Base-by-base conservation (phyloP, 2,329 filamentous ascomycete species). In the Trichophyton schoenleinii region DNA sequence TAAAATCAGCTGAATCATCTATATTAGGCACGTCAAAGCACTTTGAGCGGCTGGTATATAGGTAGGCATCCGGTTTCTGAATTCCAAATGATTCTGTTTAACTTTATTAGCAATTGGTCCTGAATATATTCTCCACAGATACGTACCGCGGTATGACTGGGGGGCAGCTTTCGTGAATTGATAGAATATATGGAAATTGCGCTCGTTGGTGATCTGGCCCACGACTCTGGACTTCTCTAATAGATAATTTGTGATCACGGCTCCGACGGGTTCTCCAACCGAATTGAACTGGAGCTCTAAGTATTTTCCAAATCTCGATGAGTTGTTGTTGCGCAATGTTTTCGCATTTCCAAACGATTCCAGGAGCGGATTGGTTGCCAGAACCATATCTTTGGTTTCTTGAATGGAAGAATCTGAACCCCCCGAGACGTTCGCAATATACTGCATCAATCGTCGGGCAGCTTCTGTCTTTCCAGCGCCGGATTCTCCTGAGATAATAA, bases 171-270 rank as follows among this genome's bases (percentile, higher is more conserved):
- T 99, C 55, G 94, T 89, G 74, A 97, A 96, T 74, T 99, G 94
- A 77, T 99, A 99, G 74, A 99, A 99, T 70, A 99, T 97, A 77
- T 99, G 94, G 75, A 99, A 99, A 77, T 96, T 97, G 68, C 94
- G 85, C 81, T 99, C 94, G 73, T 96, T 95, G 62, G 79, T 81
- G 68, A 97, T 97, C 78, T 97, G 94, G 15, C 92, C 91, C 8
- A 96, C 91, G 18, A 99, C 94, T 77, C 94, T 83, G 57, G 89
- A 87, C 80, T 97, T 97, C 74, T 99, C 94, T 60, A 99, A 81
- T 25, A 99, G 81, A 71, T 99, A 99, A 74, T 99, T 99, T 71
- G 92, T 96, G 75, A 99, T 96, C 74, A 96, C 94, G 63, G 94
- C 94, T 69, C 94, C 94, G 9, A 96, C 87, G 0, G 94, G 94